These are phyloP conservation scores for Lasiodiplodia citricola DNA, from an alignment of 2,329 filamentous ascomycete genomes.

Conservation along the genomic window DNA sequence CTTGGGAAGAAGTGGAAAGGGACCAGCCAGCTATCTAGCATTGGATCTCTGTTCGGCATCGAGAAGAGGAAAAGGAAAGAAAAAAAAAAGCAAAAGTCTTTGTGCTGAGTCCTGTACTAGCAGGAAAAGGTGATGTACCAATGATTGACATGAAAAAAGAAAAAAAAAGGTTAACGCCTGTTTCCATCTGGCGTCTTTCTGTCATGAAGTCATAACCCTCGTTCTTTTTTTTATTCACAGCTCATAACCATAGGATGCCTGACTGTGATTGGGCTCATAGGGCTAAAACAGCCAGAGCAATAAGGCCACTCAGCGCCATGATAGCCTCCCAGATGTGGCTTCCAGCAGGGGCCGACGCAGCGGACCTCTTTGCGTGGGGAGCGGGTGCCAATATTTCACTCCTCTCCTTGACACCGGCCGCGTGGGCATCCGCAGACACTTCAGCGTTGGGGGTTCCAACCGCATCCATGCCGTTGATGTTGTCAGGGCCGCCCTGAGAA, in stretches of 20 bases:
- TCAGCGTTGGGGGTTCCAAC: not conserved
- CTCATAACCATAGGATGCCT: not conserved
- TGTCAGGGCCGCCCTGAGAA: not conserved
- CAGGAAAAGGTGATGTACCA: not conserved
- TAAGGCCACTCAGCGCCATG: not conserved
- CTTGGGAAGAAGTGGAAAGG: not conserved
- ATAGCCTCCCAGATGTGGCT: not conserved
- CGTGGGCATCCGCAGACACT: not conserved
- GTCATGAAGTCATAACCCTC: not conserved
- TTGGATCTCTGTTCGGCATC: not conserved
- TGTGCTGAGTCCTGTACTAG: not conserved
- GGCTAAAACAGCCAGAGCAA: not conserved
- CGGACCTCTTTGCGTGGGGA: conserved; percentile 3
- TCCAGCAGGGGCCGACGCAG: not conserved
- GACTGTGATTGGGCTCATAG: not conserved
- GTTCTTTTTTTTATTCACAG: not conserved
- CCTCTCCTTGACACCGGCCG: not conserved
- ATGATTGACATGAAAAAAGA: conserved; percentile 2
- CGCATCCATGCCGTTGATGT: not conserved
- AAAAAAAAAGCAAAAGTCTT: not conserved
- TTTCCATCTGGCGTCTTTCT: not conserved
- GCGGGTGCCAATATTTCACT: not conserved
- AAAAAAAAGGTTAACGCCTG: not conserved
- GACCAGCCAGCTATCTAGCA: not conserved
- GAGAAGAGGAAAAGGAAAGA: not conserved